These are phyloP conservation scores for Fomitopsis serialis DNA, from an alignment of 768 basidiomycete species.

Conservation along the genomic window DNA sequence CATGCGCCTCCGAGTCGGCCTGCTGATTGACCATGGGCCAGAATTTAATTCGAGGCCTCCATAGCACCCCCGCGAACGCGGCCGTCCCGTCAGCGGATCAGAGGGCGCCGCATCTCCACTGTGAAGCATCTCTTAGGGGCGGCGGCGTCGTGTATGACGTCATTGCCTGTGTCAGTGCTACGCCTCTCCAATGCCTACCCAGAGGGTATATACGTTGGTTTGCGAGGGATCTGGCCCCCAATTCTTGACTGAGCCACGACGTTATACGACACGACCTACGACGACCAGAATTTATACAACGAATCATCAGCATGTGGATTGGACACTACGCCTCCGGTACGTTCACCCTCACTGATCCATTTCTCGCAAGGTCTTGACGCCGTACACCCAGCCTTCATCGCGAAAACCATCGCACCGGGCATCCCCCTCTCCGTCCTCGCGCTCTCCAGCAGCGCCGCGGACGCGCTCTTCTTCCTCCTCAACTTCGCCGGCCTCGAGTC, in stretches of 20 bases:
- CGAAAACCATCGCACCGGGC: constrained; percentile 22
- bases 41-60: no score
- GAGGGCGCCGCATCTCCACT: no score
- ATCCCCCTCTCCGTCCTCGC: constrained; percentile 22
- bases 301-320: constrained; percentile 9
- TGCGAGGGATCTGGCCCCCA: not conserved
- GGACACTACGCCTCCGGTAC: constrained; percentile 14
- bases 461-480: constrained; percentile 25
- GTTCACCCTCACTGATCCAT: not conserved
- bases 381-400: constrained; percentile 15
- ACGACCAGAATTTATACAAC: not conserved
- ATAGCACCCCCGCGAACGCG: no score
- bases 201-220: not conserved
- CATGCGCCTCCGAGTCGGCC: no score
- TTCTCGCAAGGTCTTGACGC: not conserved
- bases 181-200: no score
- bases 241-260: not conserved
- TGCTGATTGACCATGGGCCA: no score
- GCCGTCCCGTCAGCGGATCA: no score
- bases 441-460: constrained; percentile 22
- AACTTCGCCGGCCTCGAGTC: constrained; percentile 23
- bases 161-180: no score
- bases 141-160: no score
- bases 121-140: no score
- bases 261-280: not conserved